phyloP scores from a whole-genome alignment of 2,329 filamentous ascomycete species.

The Dactylonectria estremocensis region DNA sequence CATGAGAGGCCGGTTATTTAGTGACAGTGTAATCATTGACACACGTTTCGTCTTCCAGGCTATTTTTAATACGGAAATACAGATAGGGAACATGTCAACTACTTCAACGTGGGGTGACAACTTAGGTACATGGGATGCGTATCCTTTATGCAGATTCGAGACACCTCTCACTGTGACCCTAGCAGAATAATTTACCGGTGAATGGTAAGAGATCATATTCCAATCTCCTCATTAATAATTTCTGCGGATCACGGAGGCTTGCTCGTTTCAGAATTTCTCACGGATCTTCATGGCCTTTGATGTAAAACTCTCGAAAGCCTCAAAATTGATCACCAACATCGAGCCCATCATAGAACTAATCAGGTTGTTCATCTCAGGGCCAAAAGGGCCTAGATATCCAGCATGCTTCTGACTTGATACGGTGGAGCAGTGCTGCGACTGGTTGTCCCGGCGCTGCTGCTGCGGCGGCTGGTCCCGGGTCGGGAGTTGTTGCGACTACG shows the following conservation, averaged over 20 bases:
- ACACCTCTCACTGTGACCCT: not conserved
- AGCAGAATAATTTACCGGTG: not conserved
- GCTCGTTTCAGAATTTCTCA: not conserved
- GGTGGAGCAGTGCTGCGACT: slow-evolving; percentile 63
- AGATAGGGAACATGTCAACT: not conserved
- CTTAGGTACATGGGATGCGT: not conserved
- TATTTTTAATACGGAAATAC: no score
- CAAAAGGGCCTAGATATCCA: slow-evolving; percentile 63
- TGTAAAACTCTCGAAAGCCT: not conserved
- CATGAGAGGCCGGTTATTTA: no score
- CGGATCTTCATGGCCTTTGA: not conserved
- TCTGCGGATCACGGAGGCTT: not conserved
- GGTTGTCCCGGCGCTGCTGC: slow-evolving; percentile 62
- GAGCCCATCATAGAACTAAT: not conserved
- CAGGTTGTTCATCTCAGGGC: not conserved
- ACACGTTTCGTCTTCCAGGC: no score
- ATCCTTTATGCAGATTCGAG: not conserved
- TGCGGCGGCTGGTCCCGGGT: slow-evolving; percentile 56
- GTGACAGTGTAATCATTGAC: no score
- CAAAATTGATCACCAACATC: not conserved
- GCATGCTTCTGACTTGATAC: slow-evolving; percentile 71
- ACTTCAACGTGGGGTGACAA: not conserved
- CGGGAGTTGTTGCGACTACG: slow-evolving; percentile 47
- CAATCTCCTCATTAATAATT: not conserved
- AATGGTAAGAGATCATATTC: not conserved